phyloP scores from a whole-genome alignment of 768 basidiomycete genomes.

The Suillus plorans region DNA sequence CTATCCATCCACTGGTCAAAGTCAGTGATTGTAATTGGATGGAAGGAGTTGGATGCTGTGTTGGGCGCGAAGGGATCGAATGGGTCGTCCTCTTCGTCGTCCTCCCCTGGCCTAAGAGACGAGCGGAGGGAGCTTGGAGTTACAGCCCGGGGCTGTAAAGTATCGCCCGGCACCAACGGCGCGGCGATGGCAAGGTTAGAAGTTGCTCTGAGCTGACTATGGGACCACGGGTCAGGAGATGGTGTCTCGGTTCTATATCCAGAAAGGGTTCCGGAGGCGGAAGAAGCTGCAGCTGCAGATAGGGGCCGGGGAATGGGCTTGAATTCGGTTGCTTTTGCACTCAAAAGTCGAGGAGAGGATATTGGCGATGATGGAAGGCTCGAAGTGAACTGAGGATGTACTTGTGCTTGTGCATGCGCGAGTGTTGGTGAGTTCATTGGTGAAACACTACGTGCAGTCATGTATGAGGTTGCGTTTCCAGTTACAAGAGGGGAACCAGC shows the following conservation, averaged over 20 bases:
- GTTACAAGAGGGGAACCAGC: conserved; percentile 72
- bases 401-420: conserved; percentile 54
- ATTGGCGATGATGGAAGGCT: conserved; percentile 84
- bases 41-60: conserved; percentile 51
- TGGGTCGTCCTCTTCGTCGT: conserved; percentile 79
- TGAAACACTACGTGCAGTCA: conserved; percentile 49
- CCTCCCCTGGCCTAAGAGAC: conserved; percentile 56
- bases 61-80: conserved; percentile 72
- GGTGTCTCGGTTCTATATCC: conserved; percentile 70
- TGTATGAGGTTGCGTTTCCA: conserved; percentile 54
- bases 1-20: conserved; percentile 62
- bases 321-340: conserved; percentile 89
- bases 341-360: conserved; percentile 81
- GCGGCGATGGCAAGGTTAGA: conserved; percentile 92
- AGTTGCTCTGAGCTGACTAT: conserved; percentile 61
- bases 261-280: conserved; percentile 50
- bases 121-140: conserved; percentile 75
- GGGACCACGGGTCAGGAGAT: conserved; percentile 90
- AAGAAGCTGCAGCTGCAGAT: conserved; percentile 64
- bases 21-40: conserved; percentile 62
- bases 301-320: conserved; percentile 81
- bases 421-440: conserved; percentile 71
- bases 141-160: conserved; percentile 47
- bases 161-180: conserved; percentile 77
- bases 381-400: conserved; percentile 64